These are phyloP conservation scores for Phytophthora quininea DNA, from an alignment of 352 stramenopile genomes.

Conservation along the genomic window DNA sequence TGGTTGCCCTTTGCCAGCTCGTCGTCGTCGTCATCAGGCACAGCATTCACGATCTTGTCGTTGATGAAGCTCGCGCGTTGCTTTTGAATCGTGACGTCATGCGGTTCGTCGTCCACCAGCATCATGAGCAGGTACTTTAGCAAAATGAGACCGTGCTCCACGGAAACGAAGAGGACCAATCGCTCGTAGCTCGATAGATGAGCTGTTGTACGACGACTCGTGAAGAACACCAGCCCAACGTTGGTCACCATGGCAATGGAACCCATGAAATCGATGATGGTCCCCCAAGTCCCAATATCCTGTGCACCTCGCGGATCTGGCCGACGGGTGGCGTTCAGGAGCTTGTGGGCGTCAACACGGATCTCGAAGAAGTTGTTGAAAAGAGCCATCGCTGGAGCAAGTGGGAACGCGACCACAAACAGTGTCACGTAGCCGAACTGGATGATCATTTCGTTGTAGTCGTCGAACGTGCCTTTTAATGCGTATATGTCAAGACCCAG, in stretches of 20 bases:
- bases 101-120: constrained; percentile 73
- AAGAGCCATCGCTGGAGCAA: constrained; percentile 89
- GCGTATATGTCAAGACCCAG: constrained; percentile 73
- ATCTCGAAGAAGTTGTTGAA: constrained; percentile 94
- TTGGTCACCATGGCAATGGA: constrained; percentile 93
- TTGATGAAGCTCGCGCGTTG: constrained; percentile 73
- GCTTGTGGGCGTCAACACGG: constrained; percentile 88
- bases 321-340: constrained; percentile 75
- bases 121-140: constrained; percentile 76
- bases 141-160: constrained; percentile 70
- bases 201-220: constrained; percentile 68
- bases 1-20: constrained; percentile 78
- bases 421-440: constrained; percentile 93
- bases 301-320: constrained; percentile 78
- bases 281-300: constrained; percentile 93
- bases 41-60: constrained; percentile 77
- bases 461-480: constrained; percentile 78
- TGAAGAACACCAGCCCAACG: constrained; percentile 93
- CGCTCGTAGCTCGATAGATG: constrained; percentile 49
- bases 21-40: constrained; percentile 74
- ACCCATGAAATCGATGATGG: constrained; percentile 89
- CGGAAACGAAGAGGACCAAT: constrained; percentile 65
- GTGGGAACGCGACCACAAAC: constrained; percentile 93
- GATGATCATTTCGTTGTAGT: constrained; percentile 91
- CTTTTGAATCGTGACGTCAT: constrained; percentile 72